Evolutionary conservation across 768 basidiomycete genomes (phyloP).

Genomic region (Podaxis carcinomalis): DNA sequence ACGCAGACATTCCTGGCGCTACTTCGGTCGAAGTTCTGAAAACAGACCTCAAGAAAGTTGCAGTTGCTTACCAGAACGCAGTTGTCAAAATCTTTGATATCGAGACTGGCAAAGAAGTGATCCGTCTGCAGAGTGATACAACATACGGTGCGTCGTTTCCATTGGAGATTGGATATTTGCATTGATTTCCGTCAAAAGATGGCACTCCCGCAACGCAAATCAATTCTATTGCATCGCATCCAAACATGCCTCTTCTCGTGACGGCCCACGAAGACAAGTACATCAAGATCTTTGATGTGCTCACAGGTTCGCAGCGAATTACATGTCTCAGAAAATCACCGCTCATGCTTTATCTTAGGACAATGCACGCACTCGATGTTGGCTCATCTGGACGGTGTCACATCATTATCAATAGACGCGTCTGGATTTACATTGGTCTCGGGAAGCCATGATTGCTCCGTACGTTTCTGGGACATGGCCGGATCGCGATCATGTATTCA

Average conservation of each 20-base stretch:
- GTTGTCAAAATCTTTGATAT: conserved; percentile 89
- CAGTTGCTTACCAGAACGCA: conserved; percentile 87
- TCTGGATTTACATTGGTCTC: conserved; percentile 86
- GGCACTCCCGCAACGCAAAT: conserved; percentile 75
- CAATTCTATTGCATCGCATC: conserved; percentile 85
- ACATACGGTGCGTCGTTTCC: conserved; percentile 44
- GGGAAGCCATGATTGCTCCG: conserved; percentile 89
- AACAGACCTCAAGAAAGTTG: conserved; percentile 78
- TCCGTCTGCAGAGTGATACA: conserved; percentile 54
- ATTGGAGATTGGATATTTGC: neutral
- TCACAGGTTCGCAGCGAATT: conserved; percentile 54
- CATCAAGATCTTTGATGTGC: conserved; percentile 84
- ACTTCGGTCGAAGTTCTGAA: conserved; percentile 83
- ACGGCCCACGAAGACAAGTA: conserved; percentile 93
- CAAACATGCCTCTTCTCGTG: conserved; percentile 82
- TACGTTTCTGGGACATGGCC: conserved; percentile 92
- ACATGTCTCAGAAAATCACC: neutral
- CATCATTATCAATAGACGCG: conserved; percentile 84
- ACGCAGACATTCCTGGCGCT: conserved; percentile 59
- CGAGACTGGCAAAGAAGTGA: conserved; percentile 78
- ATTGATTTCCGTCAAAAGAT: conserved; percentile 38
- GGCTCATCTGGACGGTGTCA: conserved; percentile 89
- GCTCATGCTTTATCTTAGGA: conserved; percentile 34
- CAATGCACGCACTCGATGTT: conserved; percentile 88
- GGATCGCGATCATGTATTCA: conserved; percentile 79